Base-by-base conservation (phyloP, 352 stramenopile species). In the Pythium rhizo-oryzae region DNA sequence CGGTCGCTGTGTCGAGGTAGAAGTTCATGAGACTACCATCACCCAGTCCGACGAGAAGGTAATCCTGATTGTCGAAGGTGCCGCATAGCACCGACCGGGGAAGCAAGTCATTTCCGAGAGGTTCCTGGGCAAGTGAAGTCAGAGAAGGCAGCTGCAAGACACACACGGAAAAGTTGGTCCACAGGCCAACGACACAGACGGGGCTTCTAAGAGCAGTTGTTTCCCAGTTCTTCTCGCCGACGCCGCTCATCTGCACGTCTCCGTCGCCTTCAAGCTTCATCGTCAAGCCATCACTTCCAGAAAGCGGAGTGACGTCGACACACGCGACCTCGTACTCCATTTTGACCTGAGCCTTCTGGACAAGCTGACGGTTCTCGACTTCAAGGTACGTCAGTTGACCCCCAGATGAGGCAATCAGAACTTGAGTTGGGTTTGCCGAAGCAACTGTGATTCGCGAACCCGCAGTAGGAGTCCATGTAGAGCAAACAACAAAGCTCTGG, bases 301-400 rank as follows among this genome's bases (percentile, higher is more conserved):
- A 25, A 16, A 97, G 74, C 16, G 91, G 88, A 8, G 81, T 92
- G 24, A 98, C 81, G 77, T 97, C 86, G 21, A 99, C 80, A 63
- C 96, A 99, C 60, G 94, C 96, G 47, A 99, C 96, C 76, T 99
- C 97, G 49, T 97, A 82, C 56, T 98, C 86, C 76, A 99, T 87
- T 35, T 82, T 85, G 19, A 77, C 75, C 49, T 89, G 76, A 0
- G 77, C 80, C 59, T 84, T 84, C 57, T 91, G 80, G 3, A 87
- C 74, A 6, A 98, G 56, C 18, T 78, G 71, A 24, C 76, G 62
- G 0, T 72, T 72, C 30, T 95, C 77, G 43, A 93, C 72, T 58
- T 98, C 79, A 11, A 99, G 76, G 77, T 98, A 98, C 19, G 92
- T 84, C 3, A 98, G 72, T 21, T 94, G 72, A 37, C 96, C 96